Conservation (phyloP, 2,329 filamentous ascomycete genomes). For the Aspergillus awamori region DNA sequence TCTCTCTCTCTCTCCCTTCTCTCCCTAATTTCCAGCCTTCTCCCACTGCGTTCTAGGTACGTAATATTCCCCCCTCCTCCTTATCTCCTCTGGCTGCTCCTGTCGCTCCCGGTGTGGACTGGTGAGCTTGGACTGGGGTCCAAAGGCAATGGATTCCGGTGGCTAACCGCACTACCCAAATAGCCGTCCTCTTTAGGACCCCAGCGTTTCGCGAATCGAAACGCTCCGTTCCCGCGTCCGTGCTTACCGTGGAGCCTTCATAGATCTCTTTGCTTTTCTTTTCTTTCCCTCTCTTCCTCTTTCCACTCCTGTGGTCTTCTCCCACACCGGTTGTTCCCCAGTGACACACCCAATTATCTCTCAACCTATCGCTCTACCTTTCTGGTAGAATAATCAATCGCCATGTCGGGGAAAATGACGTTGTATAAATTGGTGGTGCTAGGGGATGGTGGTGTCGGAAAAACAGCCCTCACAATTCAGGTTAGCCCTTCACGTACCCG, state of each 20-base stretch:
- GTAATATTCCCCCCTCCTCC: slow-evolving; percentile 1
- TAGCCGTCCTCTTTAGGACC: slow-evolving; percentile 27
- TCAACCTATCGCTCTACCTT: slow-evolving; percentile 2
- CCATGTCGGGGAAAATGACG: slow-evolving; percentile 91
- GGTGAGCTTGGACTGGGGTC: slow-evolving; percentile 24
- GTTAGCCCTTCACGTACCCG: slow-evolving; percentile 38
- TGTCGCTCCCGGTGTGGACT: slow-evolving; percentile 19
- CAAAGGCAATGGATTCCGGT: slow-evolving; percentile 28
- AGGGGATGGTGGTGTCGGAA: slow-evolving; percentile 90
- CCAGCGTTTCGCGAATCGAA: slow-evolving; percentile 28
- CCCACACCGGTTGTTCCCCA: slow-evolving; percentile 3
- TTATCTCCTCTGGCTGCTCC: slow-evolving; percentile 11
- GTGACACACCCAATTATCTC: slow-evolving; percentile 5
- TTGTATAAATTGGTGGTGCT: slow-evolving; percentile 95
- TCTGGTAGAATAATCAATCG: slow-evolving; percentile 28
- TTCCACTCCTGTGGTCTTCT: not conserved
- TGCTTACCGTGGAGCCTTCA: slow-evolving; percentile 29
- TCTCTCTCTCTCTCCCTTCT: too few relatives aligned
- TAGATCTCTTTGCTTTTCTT: slow-evolving; percentile 24
- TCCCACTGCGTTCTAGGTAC: slow-evolving; percentile 13
- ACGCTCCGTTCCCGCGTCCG: slow-evolving; percentile 29
- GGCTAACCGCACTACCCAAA: slow-evolving; percentile 32
- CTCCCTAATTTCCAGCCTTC: too few relatives aligned
- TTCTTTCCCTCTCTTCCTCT: slow-evolving; percentile 15
- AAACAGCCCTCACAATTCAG: slow-evolving; percentile 90